Percentiles rank a stretch among this genome's conserved stretches.
Conservation (phyloP, 2,329 filamentous ascomycete genomes). For the Alternaria arbusti region DNA sequence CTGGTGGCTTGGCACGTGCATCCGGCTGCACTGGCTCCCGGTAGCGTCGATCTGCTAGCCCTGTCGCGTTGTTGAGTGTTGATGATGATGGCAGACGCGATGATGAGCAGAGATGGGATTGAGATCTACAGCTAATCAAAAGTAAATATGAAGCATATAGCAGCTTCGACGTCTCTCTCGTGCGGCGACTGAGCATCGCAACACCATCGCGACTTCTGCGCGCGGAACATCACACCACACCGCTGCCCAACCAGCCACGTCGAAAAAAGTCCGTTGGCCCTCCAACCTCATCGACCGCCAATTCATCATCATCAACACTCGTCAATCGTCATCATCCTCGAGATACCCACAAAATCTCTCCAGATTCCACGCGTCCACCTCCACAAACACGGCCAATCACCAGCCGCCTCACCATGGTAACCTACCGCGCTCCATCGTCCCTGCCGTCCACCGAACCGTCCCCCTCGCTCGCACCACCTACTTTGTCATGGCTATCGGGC, state of each 20-base stretch:
- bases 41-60: slow-evolving; percentile 12
- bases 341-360: slow-evolving; percentile 8
- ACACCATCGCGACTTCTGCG: not conserved
- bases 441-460: slow-evolving; percentile 20
- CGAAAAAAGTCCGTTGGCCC: slow-evolving; percentile 2
- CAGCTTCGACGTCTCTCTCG: not conserved
- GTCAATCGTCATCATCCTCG: not conserved
- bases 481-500: slow-evolving; percentile 46
- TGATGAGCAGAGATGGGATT: not conserved
- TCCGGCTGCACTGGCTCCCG: slow-evolving; percentile 6
- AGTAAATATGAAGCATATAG: not conserved
- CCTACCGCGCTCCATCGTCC: slow-evolving; percentile 37
- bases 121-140: slow-evolving; percentile 1
- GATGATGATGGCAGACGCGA: not conserved
- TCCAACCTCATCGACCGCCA: slow-evolving; percentile 6
- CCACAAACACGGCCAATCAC: not conserved
- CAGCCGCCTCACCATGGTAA: slow-evolving; percentile 19
- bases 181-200: not conserved
- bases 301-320: not conserved
- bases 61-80: not conserved
- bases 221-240: not conserved
- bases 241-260: not conserved
- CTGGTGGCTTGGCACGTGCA: slow-evolving; percentile 7
- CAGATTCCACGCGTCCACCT: slow-evolving; percentile 13
- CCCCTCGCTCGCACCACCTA: slow-evolving; percentile 36